Evolutionary conservation across 352 stramenopile genomes (phyloP), one percentile per base, ranked within the genome.

Genomic region (Globisporangium yorkense): DNA sequence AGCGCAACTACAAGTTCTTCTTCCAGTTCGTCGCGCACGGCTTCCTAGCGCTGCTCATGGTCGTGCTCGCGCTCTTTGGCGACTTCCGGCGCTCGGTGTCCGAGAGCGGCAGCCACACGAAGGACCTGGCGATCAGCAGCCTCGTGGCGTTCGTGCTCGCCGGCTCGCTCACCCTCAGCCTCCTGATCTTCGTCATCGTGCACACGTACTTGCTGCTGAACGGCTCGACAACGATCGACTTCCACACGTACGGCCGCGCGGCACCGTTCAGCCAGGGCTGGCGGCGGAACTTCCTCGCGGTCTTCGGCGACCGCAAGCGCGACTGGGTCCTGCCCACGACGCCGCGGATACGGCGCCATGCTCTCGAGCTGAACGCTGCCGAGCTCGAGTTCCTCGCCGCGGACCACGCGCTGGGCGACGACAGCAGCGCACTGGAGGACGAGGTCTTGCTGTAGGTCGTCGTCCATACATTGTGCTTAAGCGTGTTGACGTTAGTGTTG

Each of bases 1-100:
- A 87, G 60, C 66, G 70, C 54, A 95, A 95, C 72, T 93, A 93
- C 77, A 91, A 92, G 62, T 95, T 76, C 58, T 95, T 95, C 56
- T 87, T 88, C 53, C 78, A 92, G 27, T 95, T 95, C 48, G 74
- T 95, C 44, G 71, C 81, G 39, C 89, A 94, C 63, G 77, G 69
- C 15, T 91, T 88, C 58, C 46, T 92, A 9, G 72, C 77, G 35
- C 70, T 89, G 33, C 57, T 61, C 3, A 85, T 88, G 76, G 72
- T 88, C 33, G 56, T 89, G 18, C 50, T 71, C 13, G 73, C 75
- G 12, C 68, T 93, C 29, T 75, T 84, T 39, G 56, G 50, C n/a
- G 70, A 74, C 8, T 91, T 91, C 46, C 51, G 68, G 37, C 69
- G 64, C 5, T 74, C 66, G 3, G 47, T 71, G 5, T 54, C 40